These are phyloP conservation scores for Xylariaceae sp. DNA, from an alignment of 2,329 filamentous ascomycete species.

Conservation along the genomic window DNA sequence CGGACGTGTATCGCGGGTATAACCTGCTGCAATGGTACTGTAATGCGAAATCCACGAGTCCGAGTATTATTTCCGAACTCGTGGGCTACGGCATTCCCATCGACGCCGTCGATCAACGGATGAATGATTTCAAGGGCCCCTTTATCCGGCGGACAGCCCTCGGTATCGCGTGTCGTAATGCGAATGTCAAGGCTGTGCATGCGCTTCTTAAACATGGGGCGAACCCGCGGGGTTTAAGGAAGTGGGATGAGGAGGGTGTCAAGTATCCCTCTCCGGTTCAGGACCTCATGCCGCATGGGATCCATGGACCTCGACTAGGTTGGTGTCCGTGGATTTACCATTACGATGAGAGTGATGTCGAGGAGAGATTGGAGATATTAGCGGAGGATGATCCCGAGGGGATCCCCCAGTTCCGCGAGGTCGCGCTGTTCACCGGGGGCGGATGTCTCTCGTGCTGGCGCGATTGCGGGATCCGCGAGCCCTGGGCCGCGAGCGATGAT, in stretches of 20 bases:
- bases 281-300: constrained; percentile 13
- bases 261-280: constrained; percentile 15
- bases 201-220: constrained; percentile 12
- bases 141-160: constrained; percentile 13
- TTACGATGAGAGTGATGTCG: constrained; percentile 6
- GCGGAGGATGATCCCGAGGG: background rate
- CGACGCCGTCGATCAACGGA: constrained; percentile 14
- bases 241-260: background rate
- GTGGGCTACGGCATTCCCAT: constrained; percentile 10
- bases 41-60: constrained; percentile 15
- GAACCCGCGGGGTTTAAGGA: constrained; percentile 4
- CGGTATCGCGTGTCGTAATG: constrained; percentile 15
- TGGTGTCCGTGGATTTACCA: constrained; percentile 13
- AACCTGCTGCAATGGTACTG: constrained; percentile 20
- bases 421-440: background rate
- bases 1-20: constrained; percentile 12
- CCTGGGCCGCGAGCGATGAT: background rate
- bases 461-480: too few relatives aligned
- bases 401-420: constrained; percentile 6
- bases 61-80: constrained; percentile 8
- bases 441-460: too few relatives aligned
- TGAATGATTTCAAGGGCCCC: background rate
- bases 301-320: constrained; percentile 8
- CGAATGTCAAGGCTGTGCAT: constrained; percentile 14
- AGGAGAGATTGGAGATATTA: background rate